Conservation (phyloP, 2,329 filamentous ascomycete species). For the Rhexocercosporidium sp. region DNA sequence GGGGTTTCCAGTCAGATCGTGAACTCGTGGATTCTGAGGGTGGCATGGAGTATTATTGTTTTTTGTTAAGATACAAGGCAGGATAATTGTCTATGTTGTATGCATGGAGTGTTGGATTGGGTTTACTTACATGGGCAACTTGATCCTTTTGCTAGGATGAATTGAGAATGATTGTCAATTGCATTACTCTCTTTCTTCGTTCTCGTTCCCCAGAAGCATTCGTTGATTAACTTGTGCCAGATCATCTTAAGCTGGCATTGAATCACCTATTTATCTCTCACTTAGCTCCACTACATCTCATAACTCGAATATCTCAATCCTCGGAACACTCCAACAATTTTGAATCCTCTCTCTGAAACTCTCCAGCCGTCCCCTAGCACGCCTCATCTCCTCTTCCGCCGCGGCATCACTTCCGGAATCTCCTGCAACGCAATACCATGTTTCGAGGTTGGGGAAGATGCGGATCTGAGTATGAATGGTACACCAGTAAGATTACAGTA, state of each 20-base stretch:
- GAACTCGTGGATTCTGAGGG: background rate
- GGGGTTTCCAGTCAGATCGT: background rate
- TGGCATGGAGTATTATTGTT: conserved; percentile 21
- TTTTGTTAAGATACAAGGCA: conserved; percentile 16
- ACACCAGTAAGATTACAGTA: too few relatives aligned
- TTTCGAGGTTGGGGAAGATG: background rate
- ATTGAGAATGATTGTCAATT: background rate
- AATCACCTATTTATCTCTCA: background rate
- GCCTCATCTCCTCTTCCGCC: background rate
- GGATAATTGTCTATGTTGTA: conserved; percentile 24
- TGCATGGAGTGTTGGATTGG: conserved; percentile 21
- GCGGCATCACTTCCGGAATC: background rate
- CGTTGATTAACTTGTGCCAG: background rate
- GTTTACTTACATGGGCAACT: background rate
- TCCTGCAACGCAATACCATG: background rate
- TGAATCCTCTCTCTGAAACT: background rate
- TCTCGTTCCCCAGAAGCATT: background rate
- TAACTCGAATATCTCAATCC: background rate
- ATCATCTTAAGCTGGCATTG: background rate
- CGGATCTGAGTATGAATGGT: background rate
- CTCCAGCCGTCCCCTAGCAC: background rate
- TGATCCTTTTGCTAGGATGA: conserved; percentile 9
- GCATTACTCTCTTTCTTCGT: background rate
- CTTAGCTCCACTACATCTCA: background rate
- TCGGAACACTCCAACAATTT: background rate